Evolutionary conservation across 2,329 filamentous ascomycete genomes (phyloP).

Genomic region (Colletotrichum gigasporum): DNA sequence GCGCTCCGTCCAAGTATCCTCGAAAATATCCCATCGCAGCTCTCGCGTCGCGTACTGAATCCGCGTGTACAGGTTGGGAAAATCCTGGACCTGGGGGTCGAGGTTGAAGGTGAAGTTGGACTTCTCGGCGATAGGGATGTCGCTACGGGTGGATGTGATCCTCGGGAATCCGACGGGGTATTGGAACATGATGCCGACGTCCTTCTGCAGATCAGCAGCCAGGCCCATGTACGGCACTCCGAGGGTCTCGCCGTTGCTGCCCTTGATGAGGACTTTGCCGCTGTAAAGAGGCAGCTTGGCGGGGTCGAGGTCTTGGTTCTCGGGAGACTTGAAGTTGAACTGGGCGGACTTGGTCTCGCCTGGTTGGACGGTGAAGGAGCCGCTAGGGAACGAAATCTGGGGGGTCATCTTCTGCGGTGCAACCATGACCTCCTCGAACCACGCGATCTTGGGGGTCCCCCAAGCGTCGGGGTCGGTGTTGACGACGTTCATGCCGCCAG

Average conservation of each 20-base stretch:
- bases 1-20: constrained; percentile 46
- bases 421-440: constrained; percentile 15
- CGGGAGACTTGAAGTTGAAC: constrained; percentile 24
- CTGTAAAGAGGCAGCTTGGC: constrained; percentile 44
- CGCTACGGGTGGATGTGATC: constrained; percentile 10
- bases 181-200: constrained; percentile 24
- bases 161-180: constrained; percentile 19
- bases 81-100: constrained; percentile 35
- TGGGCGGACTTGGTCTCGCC: constrained; percentile 15
- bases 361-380: constrained; percentile 12
- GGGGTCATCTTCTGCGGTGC: constrained; percentile 16
- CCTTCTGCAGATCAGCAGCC: constrained; percentile 16
- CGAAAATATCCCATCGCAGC: constrained; percentile 48
- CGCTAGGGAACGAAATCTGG: not conserved
- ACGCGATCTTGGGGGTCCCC: constrained; percentile 28
- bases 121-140: constrained; percentile 30
- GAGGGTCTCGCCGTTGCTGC: constrained; percentile 43
- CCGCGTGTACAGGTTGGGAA: constrained; percentile 35
- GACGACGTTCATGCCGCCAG: constrained; percentile 35
- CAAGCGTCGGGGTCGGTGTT: constrained; percentile 9
- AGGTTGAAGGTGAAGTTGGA: constrained; percentile 41
- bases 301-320: constrained; percentile 26
- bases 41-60: constrained; percentile 38
- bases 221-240: constrained; percentile 43
- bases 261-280: constrained; percentile 43